These are phyloP conservation scores for Tilletia indica DNA, from an alignment of 1,284 basidiomycete genomes.

Conservation along the genomic window DNA sequence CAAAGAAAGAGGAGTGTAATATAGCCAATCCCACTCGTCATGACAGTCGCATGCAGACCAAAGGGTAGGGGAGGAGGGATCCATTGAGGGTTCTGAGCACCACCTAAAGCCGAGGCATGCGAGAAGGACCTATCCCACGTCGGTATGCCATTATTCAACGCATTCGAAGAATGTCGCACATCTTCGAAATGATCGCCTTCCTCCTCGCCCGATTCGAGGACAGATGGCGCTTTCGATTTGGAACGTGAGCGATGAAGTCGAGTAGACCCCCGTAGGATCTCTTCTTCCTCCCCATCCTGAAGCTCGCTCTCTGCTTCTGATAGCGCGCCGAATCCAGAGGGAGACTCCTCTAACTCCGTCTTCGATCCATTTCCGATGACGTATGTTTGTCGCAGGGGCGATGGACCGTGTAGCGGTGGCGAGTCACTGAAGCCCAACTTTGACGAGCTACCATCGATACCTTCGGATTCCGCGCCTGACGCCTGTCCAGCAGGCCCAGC, in stretches of 20 bases:
- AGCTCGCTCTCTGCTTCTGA: constrained; percentile 38
- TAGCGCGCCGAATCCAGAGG: not conserved
- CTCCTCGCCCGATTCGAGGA: not conserved
- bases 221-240: constrained; percentile 19
- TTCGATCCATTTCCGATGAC: not conserved
- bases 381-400: not conserved
- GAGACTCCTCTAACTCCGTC: not conserved
- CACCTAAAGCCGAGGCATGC: not conserved
- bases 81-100: not conserved
- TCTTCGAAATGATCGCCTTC: not conserved
- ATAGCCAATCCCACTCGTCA: constrained; percentile 52
- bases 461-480: too few relatives aligned
- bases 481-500: not conserved
- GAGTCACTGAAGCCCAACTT: not conserved
- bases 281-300: constrained; percentile 36
- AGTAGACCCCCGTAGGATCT: constrained; percentile 35
- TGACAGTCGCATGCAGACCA: constrained; percentile 51
- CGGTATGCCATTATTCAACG: too few relatives aligned
- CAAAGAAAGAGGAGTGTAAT: constrained; percentile 44
- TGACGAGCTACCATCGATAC: not conserved
- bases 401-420: not conserved
- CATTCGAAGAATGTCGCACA: too few relatives aligned
- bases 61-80: constrained; percentile 52
- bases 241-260: constrained; percentile 20
- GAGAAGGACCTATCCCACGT: too few relatives aligned